Conservation (phyloP, 441 rosid species). For the Populus tomentosa region DNA sequence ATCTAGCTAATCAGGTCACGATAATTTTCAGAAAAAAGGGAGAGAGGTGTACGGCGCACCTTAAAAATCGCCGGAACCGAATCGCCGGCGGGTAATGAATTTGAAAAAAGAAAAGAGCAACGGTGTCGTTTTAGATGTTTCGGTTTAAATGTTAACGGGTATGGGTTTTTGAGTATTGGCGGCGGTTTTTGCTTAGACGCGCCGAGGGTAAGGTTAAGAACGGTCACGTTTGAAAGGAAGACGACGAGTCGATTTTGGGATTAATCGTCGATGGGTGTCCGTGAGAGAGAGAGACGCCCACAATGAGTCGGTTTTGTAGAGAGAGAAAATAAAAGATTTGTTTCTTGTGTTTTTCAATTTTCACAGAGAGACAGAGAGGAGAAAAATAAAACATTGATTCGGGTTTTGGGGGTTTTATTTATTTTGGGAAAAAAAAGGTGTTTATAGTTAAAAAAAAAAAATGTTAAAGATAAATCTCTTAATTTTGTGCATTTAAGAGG, state of each 20-base stretch:
- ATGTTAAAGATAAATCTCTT: neutral
- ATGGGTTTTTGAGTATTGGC: conserved; percentile 13
- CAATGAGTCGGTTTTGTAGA: neutral
- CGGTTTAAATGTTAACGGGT: conserved; percentile 12
- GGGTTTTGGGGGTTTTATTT: neutral
- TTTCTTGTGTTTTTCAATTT: neutral
- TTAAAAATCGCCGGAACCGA: conserved; percentile 29
- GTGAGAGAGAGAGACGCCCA: neutral
- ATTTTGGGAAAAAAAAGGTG: neutral
- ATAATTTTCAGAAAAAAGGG: conserved; percentile 5
- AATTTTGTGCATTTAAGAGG: neutral
- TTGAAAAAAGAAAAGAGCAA: conserved; percentile 11
- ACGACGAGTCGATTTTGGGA: conserved; percentile 41
- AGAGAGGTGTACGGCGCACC: conserved; percentile 48
- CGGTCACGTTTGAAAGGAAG: conserved; percentile 29
- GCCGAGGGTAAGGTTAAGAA: conserved; percentile 23
- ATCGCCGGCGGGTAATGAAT: conserved; percentile 34
- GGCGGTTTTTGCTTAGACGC: conserved; percentile 29
- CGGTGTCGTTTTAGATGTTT: conserved; percentile 13
- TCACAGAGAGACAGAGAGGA: neutral
- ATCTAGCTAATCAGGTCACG: conserved; percentile 25
- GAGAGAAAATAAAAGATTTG: neutral
- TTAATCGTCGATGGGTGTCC: conserved; percentile 53
- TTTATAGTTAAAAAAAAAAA: no score
- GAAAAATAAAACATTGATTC: neutral